Evolutionary conservation across 371 early-diverging fungal species (phyloP), one percentile per base, ranked within the genome.

Genomic region (Mortierella sp.): DNA sequence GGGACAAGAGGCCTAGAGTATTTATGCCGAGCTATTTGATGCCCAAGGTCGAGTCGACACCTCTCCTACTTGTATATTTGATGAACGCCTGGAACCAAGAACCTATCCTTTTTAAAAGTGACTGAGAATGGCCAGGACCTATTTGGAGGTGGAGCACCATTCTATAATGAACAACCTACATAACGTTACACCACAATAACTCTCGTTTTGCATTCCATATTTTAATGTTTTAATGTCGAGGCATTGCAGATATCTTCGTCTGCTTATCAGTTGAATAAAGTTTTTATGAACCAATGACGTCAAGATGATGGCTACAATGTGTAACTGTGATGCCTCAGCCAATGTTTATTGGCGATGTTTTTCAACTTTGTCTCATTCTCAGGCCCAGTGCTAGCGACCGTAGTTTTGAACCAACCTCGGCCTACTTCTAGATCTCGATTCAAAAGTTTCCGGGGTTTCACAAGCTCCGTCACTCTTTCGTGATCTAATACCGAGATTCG

Each of bases 381-480:
- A 0, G 77, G 58, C 0, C 84, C 86, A 10, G 86, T 84, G 40
- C 78, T 74, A 3, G 74, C 76, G 0, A 84, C 86, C 76, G 85
- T 77, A 55, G 76, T 33, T 15, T 72, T 40, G 38, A 86, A 62
- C 77, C 75, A 74, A 15, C 82, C 48, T 9, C 53, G 40, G 6
- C 62, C 65, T 19, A n/a, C 57, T 32, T 65, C 33, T n/a, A 40
- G 48, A n/a, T 45, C 59, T 4, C 58, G 45, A 24, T 71, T 74
- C 67, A 86, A 58, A 13, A 86, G 68, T 13, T 50, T 77, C 74
- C 72, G 68, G 2, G 86, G 86, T 45, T 84, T 73, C 15, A 65
- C 88, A 73, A 82, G 84, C 76, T 94, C 94, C 53, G 88, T 87
- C 11, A 92, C 85, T 28, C 53, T 41, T 3, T 92, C 93, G 36